A percentile compares a stretch with the other conserved stretches of the same genome.
Evolutionary conservation across 495 filamentous ascomycete species (phyloP).

Genomic region (Evernia prunastri): DNA sequence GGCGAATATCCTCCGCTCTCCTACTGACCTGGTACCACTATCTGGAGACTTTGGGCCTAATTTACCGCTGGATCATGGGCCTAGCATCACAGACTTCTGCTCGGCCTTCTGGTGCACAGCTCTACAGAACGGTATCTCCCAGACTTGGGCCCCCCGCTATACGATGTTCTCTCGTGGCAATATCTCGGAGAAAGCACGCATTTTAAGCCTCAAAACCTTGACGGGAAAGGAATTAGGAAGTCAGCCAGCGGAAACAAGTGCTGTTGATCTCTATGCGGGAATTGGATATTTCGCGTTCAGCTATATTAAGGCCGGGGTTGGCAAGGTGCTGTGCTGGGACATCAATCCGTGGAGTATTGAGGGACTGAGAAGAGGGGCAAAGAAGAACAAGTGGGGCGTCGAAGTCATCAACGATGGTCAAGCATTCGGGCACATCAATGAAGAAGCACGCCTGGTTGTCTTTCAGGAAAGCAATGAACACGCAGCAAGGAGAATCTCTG

Average conservation of each 20-base stretch:
- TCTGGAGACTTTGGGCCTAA: constrained; percentile 60
- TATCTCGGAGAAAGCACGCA: constrained; percentile 74
- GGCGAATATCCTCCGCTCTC: constrained; percentile 59
- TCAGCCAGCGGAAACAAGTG: constrained; percentile 35
- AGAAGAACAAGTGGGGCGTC: constrained; percentile 58
- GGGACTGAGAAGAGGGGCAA: constrained; percentile 64
- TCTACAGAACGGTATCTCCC: constrained; percentile 71
- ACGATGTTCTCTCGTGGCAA: constrained; percentile 93
- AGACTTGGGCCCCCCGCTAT: constrained; percentile 78
- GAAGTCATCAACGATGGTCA: constrained; percentile 40
- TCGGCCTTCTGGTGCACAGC: constrained; percentile 65
- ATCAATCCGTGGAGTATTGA: constrained; percentile 85
- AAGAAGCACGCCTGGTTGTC: constrained; percentile 48
- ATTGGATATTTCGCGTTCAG: constrained; percentile 90
- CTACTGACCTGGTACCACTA: constrained; percentile 53
- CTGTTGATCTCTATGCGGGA: constrained; percentile 81
- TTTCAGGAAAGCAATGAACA: constrained; percentile 34
- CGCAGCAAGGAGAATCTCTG: constrained; percentile 18
- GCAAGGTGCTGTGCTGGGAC: constrained; percentile 76
- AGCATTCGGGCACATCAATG: constrained; percentile 25
- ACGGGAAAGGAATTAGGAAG: constrained; percentile 20
- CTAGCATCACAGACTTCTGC: constrained; percentile 44
- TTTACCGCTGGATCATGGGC: constrained; percentile 24
- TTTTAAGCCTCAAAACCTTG: constrained; percentile 42
- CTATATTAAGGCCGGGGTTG: constrained; percentile 64